Base-by-base conservation (phyloP, 2,329 filamentous ascomycete genomes). In the Botrytis medusae region DNA sequence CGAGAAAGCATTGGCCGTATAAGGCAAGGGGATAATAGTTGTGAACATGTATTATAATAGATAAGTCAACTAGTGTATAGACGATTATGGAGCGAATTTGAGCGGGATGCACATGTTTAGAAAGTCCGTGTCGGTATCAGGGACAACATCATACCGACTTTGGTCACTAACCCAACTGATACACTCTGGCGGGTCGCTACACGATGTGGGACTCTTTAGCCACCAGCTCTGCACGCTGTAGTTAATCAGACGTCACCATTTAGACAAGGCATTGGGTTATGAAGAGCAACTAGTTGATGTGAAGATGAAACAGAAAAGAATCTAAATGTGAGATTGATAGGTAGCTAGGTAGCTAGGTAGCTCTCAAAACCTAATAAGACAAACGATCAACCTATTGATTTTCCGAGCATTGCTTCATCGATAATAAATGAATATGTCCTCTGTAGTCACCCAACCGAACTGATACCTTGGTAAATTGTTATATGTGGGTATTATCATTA, bases 1-100 rank as follows among this genome's bases (percentile, higher is more conserved):
- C 61, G 74, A 75, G 65, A 73, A 71, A 57, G 70, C 74, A 37
- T 72, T 75, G 57, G 75, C 75, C 37, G 75, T 75, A 44, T 78
- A 54, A 59, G 25, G 57, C 22, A 54, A 63, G 46, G 57, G 46
- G 32, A 25, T 37, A 7, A 18, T 40, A 10, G 22, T 48, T 32
- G 48, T 42, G 7, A 60, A 61, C 25, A 29, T 60, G 48, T 60
- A 44, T 65, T 59, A 72, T 44, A 46, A 67, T 42, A 32, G 51
- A 57, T 9, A n/a, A 57, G 10, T 20, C 32, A 20, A 40, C 54
- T 32, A n/a, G 6, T 40, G 59, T 40, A 57, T n/a, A 42, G 48
- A 29, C 25, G 54, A 54, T 54, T 54, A 40, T 20, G 32, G 54
- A 67, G 64, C 46, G 46, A 29, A 40, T 67, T 18, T 20, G 64